Base-by-base conservation (phyloP, 257 asterid genomes). In the Nicotiana undulata region DNA sequence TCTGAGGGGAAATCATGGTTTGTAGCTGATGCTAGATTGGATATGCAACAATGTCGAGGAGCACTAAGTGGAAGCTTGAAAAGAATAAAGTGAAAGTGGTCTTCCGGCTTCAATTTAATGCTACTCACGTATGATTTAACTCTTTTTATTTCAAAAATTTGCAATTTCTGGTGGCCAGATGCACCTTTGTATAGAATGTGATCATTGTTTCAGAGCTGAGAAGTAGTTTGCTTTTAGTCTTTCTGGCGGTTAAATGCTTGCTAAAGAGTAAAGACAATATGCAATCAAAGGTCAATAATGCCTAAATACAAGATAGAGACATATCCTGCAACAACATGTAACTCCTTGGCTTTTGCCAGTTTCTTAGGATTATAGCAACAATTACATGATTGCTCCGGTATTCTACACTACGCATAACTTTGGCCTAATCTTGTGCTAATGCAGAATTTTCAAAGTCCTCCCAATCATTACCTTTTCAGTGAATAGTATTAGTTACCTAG, bases 41-140 rank as follows among this genome's bases (percentile, higher is more conserved):
- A 80, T 58, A 80, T 77, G 89, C 86, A 81, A 90, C 80, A 87
- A 96, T 96, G 99, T 94, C 98, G 46, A 91, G 93, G 89, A 79
- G 85, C 87, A 86, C 94, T 3, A 96, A 94, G 92, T 96, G 99
- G 99, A 96, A 94, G 94, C 94, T 93, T 70, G 99, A 96, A 91
- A 91, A 91, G 92, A 91, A 87, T 81, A 96, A 96, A 96, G 95
- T 94, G 65, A 96, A 96, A 96, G 99, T 94, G 56, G 98, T 96
- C 80, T 96, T 94, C 83, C 97, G 99, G 85, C 99, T 96, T 81
- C 99, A 96, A 81, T 96, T 96, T 89, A 97, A 96, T 81, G 98
- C 99, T 66, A 88, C 98, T 80, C 98, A 96, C 72, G 99, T 96
- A 90, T 40, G 93, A 13, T 75, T 83, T 26, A 74, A 74, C 61